These are phyloP conservation scores for Heracleum sosnowskyi DNA, from an alignment of 129 eudicot genomes.

Conservation along the genomic window DNA sequence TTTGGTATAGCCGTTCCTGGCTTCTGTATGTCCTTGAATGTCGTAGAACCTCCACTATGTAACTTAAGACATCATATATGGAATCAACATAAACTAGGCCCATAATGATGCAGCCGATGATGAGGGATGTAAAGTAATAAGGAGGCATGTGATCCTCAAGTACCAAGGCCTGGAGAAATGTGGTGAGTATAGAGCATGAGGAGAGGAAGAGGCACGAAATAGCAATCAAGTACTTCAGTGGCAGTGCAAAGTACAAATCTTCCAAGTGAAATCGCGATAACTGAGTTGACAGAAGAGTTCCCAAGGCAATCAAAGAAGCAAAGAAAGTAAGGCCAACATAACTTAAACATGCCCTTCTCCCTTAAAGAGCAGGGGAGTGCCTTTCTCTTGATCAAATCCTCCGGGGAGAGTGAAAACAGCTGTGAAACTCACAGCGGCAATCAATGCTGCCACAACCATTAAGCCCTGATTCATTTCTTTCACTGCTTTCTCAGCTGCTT, in stretches of 20 bases:
- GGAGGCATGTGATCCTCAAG: constrained; percentile 7
- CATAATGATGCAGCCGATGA: constrained; percentile 1
- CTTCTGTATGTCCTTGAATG: background rate
- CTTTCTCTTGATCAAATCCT: background rate
- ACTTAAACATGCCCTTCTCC: background rate
- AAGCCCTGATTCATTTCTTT: constrained; percentile 12
- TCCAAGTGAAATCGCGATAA: constrained; percentile 5
- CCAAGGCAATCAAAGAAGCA: constrained; percentile 11
- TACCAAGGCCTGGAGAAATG: constrained; percentile 9
- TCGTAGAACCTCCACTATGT: background rate
- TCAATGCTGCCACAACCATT: constrained; percentile 10
- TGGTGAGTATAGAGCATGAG: constrained; percentile 1
- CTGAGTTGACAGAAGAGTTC: constrained; percentile 12
- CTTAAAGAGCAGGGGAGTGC: background rate
- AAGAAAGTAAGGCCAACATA: constrained; percentile 7
- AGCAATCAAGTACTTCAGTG: background rate
- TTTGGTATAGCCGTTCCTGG: background rate
- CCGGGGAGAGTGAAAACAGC: constrained; percentile 14
- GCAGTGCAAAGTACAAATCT: constrained; percentile 6
- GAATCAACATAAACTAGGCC: background rate
- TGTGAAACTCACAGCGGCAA: constrained; percentile 5
- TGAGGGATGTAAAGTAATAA: background rate
- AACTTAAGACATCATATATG: background rate
- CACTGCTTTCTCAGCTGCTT: constrained; percentile 10
- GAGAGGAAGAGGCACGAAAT: background rate